Base-by-base conservation (phyloP, 345 rosid genomes). In the Combretum micranthum region DNA sequence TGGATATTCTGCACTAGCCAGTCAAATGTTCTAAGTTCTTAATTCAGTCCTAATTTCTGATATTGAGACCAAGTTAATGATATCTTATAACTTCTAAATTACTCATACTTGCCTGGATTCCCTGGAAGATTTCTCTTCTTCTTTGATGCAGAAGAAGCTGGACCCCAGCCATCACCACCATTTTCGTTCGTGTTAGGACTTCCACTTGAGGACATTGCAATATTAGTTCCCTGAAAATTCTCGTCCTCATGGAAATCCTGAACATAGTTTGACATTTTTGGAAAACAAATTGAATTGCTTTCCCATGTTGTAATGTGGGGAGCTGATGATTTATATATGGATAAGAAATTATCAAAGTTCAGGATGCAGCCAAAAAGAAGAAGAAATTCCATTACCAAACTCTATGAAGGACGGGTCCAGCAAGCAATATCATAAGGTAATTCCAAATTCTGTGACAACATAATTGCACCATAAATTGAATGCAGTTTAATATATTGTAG, bases 61-160 rank as follows among this genome's bases (percentile, higher is more conserved):
- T 17, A 18, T 49, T 8, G 22, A 22, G 21, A 39, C 39, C 21
- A 39, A 15, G 12, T 7, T 20, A 17, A 17, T 13, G 18, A 42
- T 20, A 8, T 45, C 16, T 23, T 32, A 45, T 6, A 46, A 22
- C 13, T 51, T 32, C 37, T 37, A 17, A 45, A 44, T 37, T 46
- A 0, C 42, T 19, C 23, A 15, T 17, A 55, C 77, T 70, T 72
- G 78, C 88, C 85, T 62, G 81, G 85, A 62, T 80, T 75, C 10
- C 83, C 85, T 0, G 88, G 83, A 63, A 79, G 81, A 68, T 71
- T 83, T 63, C 81, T 69, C 62, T 77, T 83, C 71, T 67, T 80
- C 63, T 69, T 80, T 12, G 63, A 70, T 44, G 59, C 49, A 3
- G 69, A 52, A 7, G 56, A 32, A 62, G 69, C 50, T 12, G 62